Conservation (phyloP, 192 early-diverging fungal genomes). For the Gigaspora rosea region DNA sequence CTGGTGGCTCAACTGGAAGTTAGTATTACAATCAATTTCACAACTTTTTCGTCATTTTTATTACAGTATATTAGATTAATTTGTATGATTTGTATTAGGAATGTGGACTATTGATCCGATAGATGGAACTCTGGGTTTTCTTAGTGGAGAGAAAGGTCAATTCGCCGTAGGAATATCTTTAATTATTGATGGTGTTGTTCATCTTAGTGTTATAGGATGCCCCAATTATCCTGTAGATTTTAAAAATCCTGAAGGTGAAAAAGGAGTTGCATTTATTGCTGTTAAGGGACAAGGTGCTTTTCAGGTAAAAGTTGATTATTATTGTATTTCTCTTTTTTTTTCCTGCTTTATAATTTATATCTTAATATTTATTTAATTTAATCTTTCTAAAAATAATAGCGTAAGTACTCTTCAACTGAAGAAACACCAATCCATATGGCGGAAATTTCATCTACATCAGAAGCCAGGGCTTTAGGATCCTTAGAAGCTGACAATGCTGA, state of each 20-base stretch:
- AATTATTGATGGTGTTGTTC: constrained; percentile 84
- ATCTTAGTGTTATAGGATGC: constrained; percentile 88
- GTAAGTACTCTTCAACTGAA: constrained; percentile 51
- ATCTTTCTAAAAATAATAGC: constrained; percentile 39
- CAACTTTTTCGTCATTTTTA: neutral
- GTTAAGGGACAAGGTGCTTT: constrained; percentile 89
- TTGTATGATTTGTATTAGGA: constrained; percentile 37
- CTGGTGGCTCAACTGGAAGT: constrained; percentile 27
- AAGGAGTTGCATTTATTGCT: constrained; percentile 84
- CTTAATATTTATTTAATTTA: neutral
- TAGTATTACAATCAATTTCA: neutral
- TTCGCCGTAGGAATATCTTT: constrained; percentile 95
- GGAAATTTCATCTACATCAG: constrained; percentile 49
- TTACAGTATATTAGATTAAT: neutral
- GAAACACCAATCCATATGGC: constrained; percentile 69
- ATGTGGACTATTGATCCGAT: constrained; percentile 85
- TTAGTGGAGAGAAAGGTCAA: constrained; percentile 84
- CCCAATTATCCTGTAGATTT: constrained; percentile 74
- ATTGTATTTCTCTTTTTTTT: neutral
- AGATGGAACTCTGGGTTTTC: constrained; percentile 99
- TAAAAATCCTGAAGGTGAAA: constrained; percentile 60
- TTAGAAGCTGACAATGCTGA: constrained; percentile 89
- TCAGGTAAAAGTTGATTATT: constrained; percentile 56
- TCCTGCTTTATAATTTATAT: neutral
- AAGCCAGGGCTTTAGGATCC: constrained; percentile 90